These are phyloP conservation scores for Mycena belliarum DNA, from an alignment of 768 basidiomycete genomes.

Conservation along the genomic window DNA sequence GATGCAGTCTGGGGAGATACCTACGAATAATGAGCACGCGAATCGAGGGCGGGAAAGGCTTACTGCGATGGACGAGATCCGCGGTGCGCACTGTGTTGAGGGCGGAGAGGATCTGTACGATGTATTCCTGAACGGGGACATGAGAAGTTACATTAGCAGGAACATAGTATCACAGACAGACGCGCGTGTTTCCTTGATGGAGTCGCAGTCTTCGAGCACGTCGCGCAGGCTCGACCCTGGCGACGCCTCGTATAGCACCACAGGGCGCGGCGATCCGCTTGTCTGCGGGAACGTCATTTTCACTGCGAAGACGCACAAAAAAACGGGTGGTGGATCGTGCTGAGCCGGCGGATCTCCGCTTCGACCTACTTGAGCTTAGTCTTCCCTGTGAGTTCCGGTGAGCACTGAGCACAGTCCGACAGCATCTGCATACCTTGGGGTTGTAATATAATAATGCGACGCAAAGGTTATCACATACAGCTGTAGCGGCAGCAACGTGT, in stretches of 20 bases:
- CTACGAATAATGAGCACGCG: slow-evolving; percentile 31
- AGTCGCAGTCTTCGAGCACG: slow-evolving; percentile 74
- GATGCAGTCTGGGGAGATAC: slow-evolving; percentile 59
- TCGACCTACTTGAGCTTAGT: slow-evolving; percentile 73
- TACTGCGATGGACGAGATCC: slow-evolving; percentile 75
- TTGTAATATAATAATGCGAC: slow-evolving; percentile 60
- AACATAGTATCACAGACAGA: slow-evolving; percentile 51
- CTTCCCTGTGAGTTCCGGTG: slow-evolving; percentile 36
- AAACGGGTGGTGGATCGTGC: slow-evolving; percentile 57
- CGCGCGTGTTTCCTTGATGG: slow-evolving; percentile 71
- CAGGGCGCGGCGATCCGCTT: slow-evolving; percentile 51
- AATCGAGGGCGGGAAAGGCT: not conserved
- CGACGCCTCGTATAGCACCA: slow-evolving; percentile 71
- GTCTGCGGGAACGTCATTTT: slow-evolving; percentile 58
- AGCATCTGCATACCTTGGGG: not conserved
- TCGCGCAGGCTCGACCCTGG: slow-evolving; percentile 69
- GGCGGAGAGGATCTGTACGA: slow-evolving; percentile 70
- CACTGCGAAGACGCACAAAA: slow-evolving; percentile 68
- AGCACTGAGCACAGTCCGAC: not conserved
- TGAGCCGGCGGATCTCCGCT: slow-evolving; percentile 62
- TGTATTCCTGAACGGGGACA: slow-evolving; percentile 84
- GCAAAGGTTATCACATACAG: slow-evolving; percentile 67
- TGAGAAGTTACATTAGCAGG: no score
- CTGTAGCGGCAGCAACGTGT: slow-evolving; percentile 60
- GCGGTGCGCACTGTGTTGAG: slow-evolving; percentile 65